Evolutionary conservation across 2,329 filamentous ascomycete genomes (phyloP).

Genomic region (Pseudocercospora fijiensis): DNA sequence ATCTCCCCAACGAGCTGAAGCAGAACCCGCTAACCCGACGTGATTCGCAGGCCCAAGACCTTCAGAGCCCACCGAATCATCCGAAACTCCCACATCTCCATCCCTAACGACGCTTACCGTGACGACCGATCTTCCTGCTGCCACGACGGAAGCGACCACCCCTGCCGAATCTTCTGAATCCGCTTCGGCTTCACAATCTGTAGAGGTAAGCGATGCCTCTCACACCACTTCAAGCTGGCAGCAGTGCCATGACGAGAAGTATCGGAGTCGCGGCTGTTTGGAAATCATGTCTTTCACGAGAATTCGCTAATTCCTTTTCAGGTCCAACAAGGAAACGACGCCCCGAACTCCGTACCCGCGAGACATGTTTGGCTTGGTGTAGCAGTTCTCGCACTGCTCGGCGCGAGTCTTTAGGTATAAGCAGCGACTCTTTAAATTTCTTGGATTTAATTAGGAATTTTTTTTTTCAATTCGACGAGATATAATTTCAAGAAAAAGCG

Average conservation of each 20-base stretch:
- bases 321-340: not conserved
- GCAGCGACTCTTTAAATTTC: not conserved
- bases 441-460: not conserved
- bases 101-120: not conserved
- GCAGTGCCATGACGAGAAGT: not conserved
- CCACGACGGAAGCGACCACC: not conserved
- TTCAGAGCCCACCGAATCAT: not conserved
- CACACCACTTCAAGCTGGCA: not conserved
- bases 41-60: not conserved
- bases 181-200: not conserved
- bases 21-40: not conserved
- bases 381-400: not conserved
- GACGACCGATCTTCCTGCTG: not conserved
- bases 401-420: not conserved
- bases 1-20: not conserved
- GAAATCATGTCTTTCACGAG: not conserved
- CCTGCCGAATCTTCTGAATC: not conserved
- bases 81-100: not conserved
- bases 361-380: not conserved
- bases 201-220: not conserved
- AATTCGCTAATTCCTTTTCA: not conserved
- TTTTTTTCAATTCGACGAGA: too few relatives aligned
- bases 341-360: not conserved
- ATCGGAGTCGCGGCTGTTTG: not conserved
- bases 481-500: too few relatives aligned